Evolutionary conservation across 768 basidiomycete genomes (phyloP), one percentile per base, ranked within the genome.

Genomic region (Arthromyces matolae): DNA sequence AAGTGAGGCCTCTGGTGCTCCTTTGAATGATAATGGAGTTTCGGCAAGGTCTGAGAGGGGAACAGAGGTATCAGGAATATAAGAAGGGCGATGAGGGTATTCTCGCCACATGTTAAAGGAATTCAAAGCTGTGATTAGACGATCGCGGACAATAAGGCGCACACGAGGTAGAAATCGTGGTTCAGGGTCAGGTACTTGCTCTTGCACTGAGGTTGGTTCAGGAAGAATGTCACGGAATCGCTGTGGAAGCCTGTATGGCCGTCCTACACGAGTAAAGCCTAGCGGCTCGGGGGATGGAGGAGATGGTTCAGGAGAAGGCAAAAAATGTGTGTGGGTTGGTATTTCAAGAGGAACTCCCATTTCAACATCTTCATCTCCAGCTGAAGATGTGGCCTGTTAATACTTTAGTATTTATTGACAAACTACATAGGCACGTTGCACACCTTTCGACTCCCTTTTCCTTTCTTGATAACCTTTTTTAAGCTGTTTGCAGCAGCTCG

Each of bases 61-160:
- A 4, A 64, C 29, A 6, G 22, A 25, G 4, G 44, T 14, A 24
- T 64, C 60, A 1, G 65, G 65, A 42, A 63, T 63, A 49, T 56
- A 53, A 3, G 60, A 59, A 3, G 62, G 65, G 0, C 54, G 47
- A 27, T 55, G 50, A 10, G 47, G 50, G 48, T 64, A 65, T 6
- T 54, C 41, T 1, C 59, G 46, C 23, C 34, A 58, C 5, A 65
- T 10, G 0, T 61, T 51, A 49, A 63, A 63, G 5, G 28, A 3
- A 31, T 64, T 62, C 8, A 52, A 7, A 14, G 31, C 31, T 12
- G 63, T 63, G 2, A 41, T 22, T 1, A 65, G 24, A 24, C 32
- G 29, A 25, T 60, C 51, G 3, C 51, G 49, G 1, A 63, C 57
- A 41, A 54, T 45, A 1, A 60, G 45, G 7, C 49, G 40, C 0